Base-by-base conservation (phyloP, 73 alveolate genomes). In the Tetrahymena borealis region DNA sequence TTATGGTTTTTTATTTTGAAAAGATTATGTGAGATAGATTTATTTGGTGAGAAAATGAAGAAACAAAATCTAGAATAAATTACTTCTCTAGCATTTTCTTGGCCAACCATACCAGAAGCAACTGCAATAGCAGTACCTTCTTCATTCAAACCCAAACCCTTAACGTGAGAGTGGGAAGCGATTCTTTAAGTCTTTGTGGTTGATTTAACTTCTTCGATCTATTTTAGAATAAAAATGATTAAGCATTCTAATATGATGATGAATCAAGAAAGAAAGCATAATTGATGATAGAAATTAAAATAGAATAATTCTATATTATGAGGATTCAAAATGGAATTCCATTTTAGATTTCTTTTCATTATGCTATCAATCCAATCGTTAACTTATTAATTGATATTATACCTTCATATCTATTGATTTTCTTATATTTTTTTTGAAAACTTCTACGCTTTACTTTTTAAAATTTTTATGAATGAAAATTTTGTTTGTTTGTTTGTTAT, bases 121-220 rank as follows among this genome's bases (percentile, higher is more conserved):
- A 97, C 96, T 90, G 96, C 99, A 32, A 94, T 79, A 16, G 99
- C 98, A 32, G 95, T 91, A 79, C 99, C 99, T 60, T 97, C 99
- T 60, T 97, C 99, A 78, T 95, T 94, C 11, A 99, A 97, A 32
- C 99, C 99, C 32, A 99, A 96, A 91, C 99, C 99, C 96, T 99
- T 99, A 91, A 99, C 96, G 95, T 99, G 99, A 91, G 99, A 94
- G 93, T 99, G 99, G 41, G 98, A 94, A 91, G 99, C 99, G 13
- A 99, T 97, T 94, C 99, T 97, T 94, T 98, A 98, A 10, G 99
- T 98, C 95, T 98, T 98, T 91, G 99, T 98, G 38, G 99, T 99
- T 78, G 99, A 97, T 94, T 97, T 98, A 79, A 99, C 99, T 97
- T 99, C 99, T 95, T 98, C 99, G 42, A 98, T 98, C 96, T 98